A percentile compares a stretch with the other conserved stretches of the same genome.
phyloP scores from a whole-genome alignment of 2,329 filamentous ascomycete species.

The Aphanocladium album region DNA sequence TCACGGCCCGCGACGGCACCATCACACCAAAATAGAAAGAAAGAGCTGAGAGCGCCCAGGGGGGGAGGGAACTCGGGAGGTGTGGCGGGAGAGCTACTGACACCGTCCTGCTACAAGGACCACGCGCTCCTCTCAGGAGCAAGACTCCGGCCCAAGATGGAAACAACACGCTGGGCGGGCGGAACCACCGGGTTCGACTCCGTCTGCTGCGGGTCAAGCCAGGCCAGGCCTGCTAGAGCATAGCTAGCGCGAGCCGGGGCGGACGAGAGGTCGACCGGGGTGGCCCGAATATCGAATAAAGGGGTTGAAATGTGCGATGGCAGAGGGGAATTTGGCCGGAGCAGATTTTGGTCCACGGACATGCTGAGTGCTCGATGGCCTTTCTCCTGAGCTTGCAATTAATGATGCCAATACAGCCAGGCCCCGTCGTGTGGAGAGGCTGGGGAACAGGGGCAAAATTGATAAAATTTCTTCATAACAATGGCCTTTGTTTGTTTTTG shows the following conservation, averaged over 20 bases:
- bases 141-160: constrained; percentile 3
- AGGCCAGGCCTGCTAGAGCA: not conserved
- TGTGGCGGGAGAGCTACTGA: not conserved
- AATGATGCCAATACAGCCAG: constrained; percentile 1
- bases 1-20: not conserved
- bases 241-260: not conserved
- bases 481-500: constrained; percentile 11
- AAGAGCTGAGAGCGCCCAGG: not conserved
- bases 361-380: not conserved
- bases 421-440: constrained; percentile 7
- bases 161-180: not conserved
- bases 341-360: not conserved
- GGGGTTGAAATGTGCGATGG: not conserved
- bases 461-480: not conserved
- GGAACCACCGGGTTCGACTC: constrained; percentile 10
- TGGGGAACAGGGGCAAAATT: constrained; percentile 10
- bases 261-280: not conserved
- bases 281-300: constrained; percentile 1
- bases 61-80: not conserved
- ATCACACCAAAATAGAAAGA: not conserved
- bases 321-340: not conserved
- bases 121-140: not conserved
- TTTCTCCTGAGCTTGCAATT: not conserved
- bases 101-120: not conserved
- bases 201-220: constrained; percentile 6